Base-by-base conservation (phyloP, 1,139 yeast species). In the Martiniozyma asiatica region DNA sequence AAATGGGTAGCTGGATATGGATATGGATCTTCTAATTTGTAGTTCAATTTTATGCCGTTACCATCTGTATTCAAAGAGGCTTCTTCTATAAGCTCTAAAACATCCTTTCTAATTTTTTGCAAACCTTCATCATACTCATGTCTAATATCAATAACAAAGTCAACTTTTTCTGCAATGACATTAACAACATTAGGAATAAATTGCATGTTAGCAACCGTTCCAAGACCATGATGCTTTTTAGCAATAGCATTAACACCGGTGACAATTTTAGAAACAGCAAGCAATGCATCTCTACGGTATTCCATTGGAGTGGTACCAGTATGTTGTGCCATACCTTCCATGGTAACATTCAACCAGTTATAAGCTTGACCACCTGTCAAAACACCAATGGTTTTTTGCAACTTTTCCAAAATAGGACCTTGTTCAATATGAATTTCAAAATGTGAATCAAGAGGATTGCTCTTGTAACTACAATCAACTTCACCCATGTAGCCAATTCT, bases 361-460 rank as follows among this genome's bases (percentile, higher is more conserved):
- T 70, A 73, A 3, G 78, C 80, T 49, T 77, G 84, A 14, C 67
- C 81, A 13, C 80, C 80, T 9, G 61, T 58, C 4, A 76, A 84
- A 24, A 76, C 59, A 14, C 85, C 87, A 35, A 77, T 69, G 37
- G 63, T 63, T 43, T 68, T 64, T 2, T 62, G 44, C 23, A 61
- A 64, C 15, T 61, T 61, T 47, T 77, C 84, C 33, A 77, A 59
- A 26, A 73, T 59, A 4, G 85, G 84, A 5, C 85, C 87, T 51
- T 77, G 87, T 46, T 77, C 85, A 36, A 77, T 77, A 45, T 77
- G 87, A 35, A 76, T 58, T 48, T 77, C 87, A 48, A 77, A 75
- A 52, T 77, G 84, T 5, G 77, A 75, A 11, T 73, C 68, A 16
- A 77, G 54, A 7, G 79, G 80, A 39, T 70, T 71, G 14, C 51